Base-by-base conservation (phyloP, 2,329 filamentous ascomycete genomes). In the Ascocoryne sarcoides region DNA sequence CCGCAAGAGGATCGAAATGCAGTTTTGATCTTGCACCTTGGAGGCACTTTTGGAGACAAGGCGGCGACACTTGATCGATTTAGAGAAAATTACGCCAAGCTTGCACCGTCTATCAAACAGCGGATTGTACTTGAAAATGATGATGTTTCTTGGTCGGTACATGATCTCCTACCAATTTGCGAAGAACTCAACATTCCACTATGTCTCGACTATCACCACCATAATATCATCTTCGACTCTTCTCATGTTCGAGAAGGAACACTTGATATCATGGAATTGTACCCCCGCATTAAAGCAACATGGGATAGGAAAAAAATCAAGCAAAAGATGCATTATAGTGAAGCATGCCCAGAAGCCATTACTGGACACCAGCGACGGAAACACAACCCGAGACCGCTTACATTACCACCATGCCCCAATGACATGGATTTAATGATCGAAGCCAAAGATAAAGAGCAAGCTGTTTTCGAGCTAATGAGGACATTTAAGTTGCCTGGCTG, bases 381-480 rank as follows among this genome's bases (percentile, higher is more conserved):
- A 62, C 90, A 96, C 57, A 87, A 79, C 26, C 73, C 86, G 0
- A 75, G 90, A 7, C 87, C 94, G 2, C 71, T 72, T 49, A 84
- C 79, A 1, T 63, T 96, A 1, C 90, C 90, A 1, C 89, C 90
- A 0, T 95, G 90, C 54, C 71, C 79, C 3, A 67, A 76, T 1
- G 79, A 83, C 21, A 92, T 93, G 82, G 90, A 95, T 57, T 69
- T 96, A n/a, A 96, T 96, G 90, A 95, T 96, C 45, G 90, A 96
- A 65, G 90, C 90, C 35, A 96, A 96, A 60, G 90, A 95, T 58
- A 96, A 96, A 62, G 90, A 96, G 60, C 90, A 96, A 61, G 88
- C 90, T 0, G 87, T 95, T 0, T 94, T 96, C 54, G 87, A 94
- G 49, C 70, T 96, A 14, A 95, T 95, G 88, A 75, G 83, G 16